These are phyloP conservation scores for Mortierella sp. DNA, from an alignment of 371 early-diverging fungal genomes.

Conservation along the genomic window DNA sequence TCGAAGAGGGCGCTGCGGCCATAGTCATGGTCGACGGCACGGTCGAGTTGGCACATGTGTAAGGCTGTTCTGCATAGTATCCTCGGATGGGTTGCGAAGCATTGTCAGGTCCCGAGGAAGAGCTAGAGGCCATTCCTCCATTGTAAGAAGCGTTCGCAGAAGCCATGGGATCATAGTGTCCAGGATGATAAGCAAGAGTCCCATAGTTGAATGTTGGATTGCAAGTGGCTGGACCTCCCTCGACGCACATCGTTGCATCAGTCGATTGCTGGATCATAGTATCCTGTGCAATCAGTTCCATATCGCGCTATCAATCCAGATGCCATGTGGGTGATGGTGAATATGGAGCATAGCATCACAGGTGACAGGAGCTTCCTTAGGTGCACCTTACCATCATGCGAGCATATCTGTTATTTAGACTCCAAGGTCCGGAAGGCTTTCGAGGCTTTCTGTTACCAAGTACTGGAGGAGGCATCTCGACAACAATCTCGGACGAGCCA, in stretches of 20 bases:
- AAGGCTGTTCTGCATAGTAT: background rate
- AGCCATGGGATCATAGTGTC: no score
- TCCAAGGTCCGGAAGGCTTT: background rate
- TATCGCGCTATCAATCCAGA: conserved; percentile 1
- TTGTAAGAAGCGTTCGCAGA: no score
- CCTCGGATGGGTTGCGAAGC: no score
- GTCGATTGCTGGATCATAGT: background rate
- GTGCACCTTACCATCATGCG: conserved; percentile 10
- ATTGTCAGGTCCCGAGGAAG: no score
- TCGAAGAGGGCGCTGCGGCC: no score
- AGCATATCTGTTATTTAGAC: conserved; percentile 15
- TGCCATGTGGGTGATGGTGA: no score
- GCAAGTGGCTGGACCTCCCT: background rate
- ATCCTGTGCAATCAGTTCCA: background rate
- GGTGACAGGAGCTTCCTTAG: background rate
- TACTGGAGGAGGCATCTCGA: conserved; percentile 12
- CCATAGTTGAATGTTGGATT: background rate
- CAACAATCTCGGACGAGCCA: background rate
- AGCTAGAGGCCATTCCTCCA: no score
- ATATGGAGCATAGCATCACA: background rate
- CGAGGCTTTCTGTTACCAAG: conserved; percentile 1
- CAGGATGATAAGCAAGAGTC: background rate
- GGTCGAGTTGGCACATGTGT: background rate
- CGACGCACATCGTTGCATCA: background rate
- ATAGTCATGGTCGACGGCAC: background rate